Percentiles rank a stretch among this genome's conserved stretches.
Conservation (phyloP, 345 rosid species). For the Populus pruinosa region DNA sequence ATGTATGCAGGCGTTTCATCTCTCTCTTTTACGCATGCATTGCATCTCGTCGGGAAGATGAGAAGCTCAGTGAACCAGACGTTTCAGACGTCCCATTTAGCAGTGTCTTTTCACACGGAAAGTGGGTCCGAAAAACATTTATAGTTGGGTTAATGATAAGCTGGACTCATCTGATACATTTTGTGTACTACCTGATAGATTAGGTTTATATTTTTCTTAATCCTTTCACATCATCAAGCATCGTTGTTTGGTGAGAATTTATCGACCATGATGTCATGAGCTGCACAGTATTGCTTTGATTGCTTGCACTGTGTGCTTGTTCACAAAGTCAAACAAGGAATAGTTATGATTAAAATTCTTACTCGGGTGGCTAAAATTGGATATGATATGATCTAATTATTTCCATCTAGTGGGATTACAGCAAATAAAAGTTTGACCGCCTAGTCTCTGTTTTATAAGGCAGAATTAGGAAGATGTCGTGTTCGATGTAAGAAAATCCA, state of each 20-base stretch:
- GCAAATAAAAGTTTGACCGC: not conserved
- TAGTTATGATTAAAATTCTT: not conserved
- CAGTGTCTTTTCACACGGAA: not conserved
- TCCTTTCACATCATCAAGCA: too few relatives aligned
- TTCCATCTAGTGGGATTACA: not conserved
- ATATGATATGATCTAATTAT: not conserved
- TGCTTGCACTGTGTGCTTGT: not conserved
- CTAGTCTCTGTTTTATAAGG: not conserved
- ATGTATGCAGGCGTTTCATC: not conserved
- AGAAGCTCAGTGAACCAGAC: not conserved
- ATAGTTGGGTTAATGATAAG: too few relatives aligned
- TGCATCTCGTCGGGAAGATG: not conserved
- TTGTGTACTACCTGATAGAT: too few relatives aligned
- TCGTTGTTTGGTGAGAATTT: not conserved
- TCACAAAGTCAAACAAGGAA: not conserved
- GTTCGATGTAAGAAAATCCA: not conserved
- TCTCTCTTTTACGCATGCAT: not conserved
- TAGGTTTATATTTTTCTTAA: too few relatives aligned
- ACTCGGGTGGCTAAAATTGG: too few relatives aligned
- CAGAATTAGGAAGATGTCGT: not conserved
- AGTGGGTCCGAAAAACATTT: too few relatives aligned
- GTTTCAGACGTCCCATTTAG: not conserved
- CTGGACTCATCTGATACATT: too few relatives aligned
- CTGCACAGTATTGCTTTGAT: not conserved
- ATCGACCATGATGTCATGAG: not conserved